A percentile compares a stretch with the other conserved stretches of the same genome.
These are phyloP conservation scores for Heterobasidion occidentale DNA, from an alignment of 1,284 basidiomycete genomes.

Conservation along the genomic window DNA sequence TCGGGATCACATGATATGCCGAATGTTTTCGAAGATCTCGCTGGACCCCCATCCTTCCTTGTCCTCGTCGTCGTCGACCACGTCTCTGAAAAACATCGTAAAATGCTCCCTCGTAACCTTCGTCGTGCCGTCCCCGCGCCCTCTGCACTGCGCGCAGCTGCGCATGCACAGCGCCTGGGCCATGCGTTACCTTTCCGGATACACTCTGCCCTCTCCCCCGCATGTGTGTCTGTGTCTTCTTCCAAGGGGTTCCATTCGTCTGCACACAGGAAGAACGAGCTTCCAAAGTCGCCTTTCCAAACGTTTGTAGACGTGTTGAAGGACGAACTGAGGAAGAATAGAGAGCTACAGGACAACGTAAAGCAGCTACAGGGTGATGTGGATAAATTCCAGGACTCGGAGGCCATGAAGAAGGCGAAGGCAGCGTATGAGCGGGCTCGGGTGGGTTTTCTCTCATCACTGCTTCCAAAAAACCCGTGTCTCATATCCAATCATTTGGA, in stretches of 20 bases:
- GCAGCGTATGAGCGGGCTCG: conserved; percentile 92
- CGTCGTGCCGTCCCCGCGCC: conserved; percentile 7
- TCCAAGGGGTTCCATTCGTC: conserved; percentile 59
- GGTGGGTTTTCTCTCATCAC: conserved; percentile 40
- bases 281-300: conserved; percentile 89
- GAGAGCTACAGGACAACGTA: conserved; percentile 93
- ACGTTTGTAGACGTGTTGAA: conserved; percentile 92
- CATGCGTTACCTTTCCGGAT: neutral
- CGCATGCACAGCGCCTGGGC: neutral
- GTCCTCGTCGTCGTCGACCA: neutral
- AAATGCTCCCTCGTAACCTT: conserved; percentile 12
- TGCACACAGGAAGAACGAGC: conserved; percentile 49
- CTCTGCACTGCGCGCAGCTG: conserved; percentile 1
- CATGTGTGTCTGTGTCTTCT: neutral
- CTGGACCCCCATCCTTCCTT: neutral
- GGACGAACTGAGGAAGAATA: conserved; percentile 90
- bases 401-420: conserved; percentile 89
- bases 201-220: neutral
- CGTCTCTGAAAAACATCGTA: neutral
- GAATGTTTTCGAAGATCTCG: neutral
- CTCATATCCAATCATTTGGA: neutral
- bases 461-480: conserved; percentile 2
- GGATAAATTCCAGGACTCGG: conserved; percentile 93
- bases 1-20: neutral
- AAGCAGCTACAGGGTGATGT: conserved; percentile 97